These are phyloP conservation scores for Asparagopsis taxiformis DNA, from an alignment of 31 red algal species.

Conservation along the genomic window DNA sequence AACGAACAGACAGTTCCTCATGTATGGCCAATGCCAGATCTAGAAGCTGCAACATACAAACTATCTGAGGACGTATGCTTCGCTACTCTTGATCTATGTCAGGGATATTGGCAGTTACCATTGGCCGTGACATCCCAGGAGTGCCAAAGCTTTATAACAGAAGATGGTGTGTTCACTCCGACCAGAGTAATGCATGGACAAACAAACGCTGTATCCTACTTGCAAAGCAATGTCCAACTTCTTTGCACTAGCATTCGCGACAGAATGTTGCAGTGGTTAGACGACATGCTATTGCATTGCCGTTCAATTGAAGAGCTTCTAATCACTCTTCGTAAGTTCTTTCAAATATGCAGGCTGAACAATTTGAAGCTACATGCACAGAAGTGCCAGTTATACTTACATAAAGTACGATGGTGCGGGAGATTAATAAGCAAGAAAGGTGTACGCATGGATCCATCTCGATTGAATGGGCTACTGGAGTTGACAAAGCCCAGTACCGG, in stretches of 20 bases:
- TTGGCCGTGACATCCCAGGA: background rate
- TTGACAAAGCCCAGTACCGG: background rate
- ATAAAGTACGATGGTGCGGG: constrained; percentile 9
- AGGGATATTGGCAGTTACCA: constrained; percentile 10
- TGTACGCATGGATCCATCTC: background rate
- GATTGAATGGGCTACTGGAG: background rate
- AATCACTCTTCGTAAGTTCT: background rate
- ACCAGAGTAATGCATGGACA: constrained; percentile 7
- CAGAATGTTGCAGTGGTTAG: background rate
- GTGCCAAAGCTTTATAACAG: background rate
- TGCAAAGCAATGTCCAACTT: constrained; percentile 9
- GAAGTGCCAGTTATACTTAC: background rate
- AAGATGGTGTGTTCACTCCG: background rate
- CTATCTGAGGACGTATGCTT: background rate
- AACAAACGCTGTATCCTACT: constrained; percentile 4
- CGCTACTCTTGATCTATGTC: background rate
- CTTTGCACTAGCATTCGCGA: background rate
- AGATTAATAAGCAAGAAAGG: constrained; percentile 3
- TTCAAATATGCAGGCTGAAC: constrained; percentile 1
- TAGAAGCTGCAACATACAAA: background rate
- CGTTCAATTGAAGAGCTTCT: background rate
- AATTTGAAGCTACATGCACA: background rate
- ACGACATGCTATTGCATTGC: constrained; percentile 7
- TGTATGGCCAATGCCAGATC: background rate
- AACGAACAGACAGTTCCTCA: background rate